These are phyloP conservation scores for Quercus aquifolioides DNA, from an alignment of 306 rosid genomes.

Conservation along the genomic window DNA sequence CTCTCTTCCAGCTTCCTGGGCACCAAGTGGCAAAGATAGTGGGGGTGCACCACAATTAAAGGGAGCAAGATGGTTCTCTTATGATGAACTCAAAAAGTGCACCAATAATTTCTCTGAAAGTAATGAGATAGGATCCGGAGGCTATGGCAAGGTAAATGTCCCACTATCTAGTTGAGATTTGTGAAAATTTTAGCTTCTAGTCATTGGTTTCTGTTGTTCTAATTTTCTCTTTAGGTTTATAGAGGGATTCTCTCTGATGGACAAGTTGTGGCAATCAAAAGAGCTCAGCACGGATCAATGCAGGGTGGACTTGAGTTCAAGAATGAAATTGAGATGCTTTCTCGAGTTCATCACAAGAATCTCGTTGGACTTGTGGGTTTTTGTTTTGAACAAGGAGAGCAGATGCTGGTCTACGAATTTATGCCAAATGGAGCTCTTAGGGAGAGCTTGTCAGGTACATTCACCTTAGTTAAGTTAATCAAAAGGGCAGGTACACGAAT, in stretches of 20 bases:
- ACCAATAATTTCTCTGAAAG: constrained; percentile 66
- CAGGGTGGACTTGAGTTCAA: constrained; percentile 94
- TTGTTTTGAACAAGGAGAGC: constrained; percentile 96
- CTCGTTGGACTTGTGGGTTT: constrained; percentile 92
- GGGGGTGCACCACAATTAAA: constrained; percentile 95
- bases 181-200: background rate
- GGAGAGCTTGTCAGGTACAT: constrained; percentile 72
- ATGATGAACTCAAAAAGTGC: constrained; percentile 82
- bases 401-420: constrained; percentile 83
- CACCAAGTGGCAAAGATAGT: constrained; percentile 84
- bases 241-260: constrained; percentile 75
- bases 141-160: constrained; percentile 83
- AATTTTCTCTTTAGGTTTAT: constrained; percentile 54
- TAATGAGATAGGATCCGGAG: constrained; percentile 83
- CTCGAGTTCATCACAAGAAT: constrained; percentile 98
- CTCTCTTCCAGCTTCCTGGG: constrained; percentile 77
- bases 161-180: background rate
- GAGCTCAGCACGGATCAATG: constrained; percentile 97
- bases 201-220: background rate
- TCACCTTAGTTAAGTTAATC: background rate
- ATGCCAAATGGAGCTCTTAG: constrained; percentile 84
- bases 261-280: constrained; percentile 75
- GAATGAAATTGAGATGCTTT: constrained; percentile 92
- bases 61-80: constrained; percentile 98
- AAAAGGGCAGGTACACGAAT: background rate